Percentiles rank a stretch among this genome's conserved stretches.
Evolutionary conservation across 148 eudicot genomes (phyloP).

Genomic region (Gaultheria prostrata): DNA sequence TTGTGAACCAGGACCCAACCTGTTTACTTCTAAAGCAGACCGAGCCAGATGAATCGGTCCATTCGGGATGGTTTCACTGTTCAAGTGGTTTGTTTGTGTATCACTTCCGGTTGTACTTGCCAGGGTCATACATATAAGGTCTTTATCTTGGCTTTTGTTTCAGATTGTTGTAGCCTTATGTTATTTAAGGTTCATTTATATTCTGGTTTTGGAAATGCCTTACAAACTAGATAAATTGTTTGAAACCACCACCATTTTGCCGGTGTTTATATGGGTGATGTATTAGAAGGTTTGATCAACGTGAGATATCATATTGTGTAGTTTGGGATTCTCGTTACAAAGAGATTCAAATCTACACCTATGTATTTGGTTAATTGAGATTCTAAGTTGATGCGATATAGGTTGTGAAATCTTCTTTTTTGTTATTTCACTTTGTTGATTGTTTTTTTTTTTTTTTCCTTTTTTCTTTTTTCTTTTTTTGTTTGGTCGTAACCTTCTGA

Average conservation of each 20-base stretch:
- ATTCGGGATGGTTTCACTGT: background rate
- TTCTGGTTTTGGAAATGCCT: background rate
- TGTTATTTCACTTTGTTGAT: background rate
- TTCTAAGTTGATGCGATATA: background rate
- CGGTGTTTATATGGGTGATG: background rate
- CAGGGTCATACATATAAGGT: background rate
- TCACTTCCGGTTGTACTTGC: background rate
- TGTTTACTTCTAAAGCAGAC: background rate
- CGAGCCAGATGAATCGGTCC: too few relatives aligned
- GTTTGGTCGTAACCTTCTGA: background rate
- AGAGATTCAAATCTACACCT: background rate
- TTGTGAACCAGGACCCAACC: background rate
- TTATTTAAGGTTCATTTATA: background rate
- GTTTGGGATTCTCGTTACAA: background rate
- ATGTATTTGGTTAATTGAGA: background rate
- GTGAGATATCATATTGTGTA: background rate
- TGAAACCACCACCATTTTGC: background rate
- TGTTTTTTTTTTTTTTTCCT: background rate
- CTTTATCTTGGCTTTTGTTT: background rate
- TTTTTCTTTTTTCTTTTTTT: background rate
- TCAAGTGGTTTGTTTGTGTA: background rate
- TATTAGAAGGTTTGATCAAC: background rate
- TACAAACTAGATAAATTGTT: background rate
- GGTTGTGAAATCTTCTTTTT: background rate
- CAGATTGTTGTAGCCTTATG: background rate